Evolutionary conservation across 2,329 filamentous ascomycete genomes (phyloP).

Genomic region (Escovopsis sp.): DNA sequence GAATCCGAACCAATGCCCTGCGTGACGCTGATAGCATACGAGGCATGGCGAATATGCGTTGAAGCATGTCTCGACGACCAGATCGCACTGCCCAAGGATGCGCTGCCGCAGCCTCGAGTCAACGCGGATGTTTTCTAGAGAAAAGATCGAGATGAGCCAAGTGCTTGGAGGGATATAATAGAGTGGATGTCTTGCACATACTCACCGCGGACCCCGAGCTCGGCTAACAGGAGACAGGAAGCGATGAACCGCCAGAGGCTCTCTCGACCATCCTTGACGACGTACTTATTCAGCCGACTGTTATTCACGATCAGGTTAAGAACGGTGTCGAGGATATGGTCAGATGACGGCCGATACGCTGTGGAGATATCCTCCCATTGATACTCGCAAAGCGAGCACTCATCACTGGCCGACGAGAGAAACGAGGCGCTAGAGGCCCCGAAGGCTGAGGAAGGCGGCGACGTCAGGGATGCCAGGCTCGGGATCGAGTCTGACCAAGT

Average conservation of each 20-base stretch:
- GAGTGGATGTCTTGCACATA: not conserved
- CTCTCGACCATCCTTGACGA: not conserved
- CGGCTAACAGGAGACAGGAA: not conserved
- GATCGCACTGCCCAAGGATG: not conserved
- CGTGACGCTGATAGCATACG: not conserved
- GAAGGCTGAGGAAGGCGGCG: too few species aligned
- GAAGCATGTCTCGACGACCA: not conserved
- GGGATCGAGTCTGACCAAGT: too few species aligned
- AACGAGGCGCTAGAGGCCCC: too few species aligned
- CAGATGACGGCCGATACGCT: not conserved
- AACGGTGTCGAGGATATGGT: not conserved
- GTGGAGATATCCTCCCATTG: not conserved
- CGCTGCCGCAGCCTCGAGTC: too few species aligned
- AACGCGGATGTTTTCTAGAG: too few species aligned
- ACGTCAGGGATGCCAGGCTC: too few species aligned
- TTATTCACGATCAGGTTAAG: not conserved
- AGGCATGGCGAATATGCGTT: not conserved
- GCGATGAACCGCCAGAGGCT: not conserved
- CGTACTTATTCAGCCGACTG: not conserved
- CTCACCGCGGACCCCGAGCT: not conserved
- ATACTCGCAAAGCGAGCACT: not conserved
- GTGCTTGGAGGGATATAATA: too few species aligned
- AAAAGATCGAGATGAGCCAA: not conserved
- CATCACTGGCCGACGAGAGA: conserved; percentile 12
- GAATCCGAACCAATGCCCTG: not conserved